phyloP scores from a whole-genome alignment of 2,329 filamentous ascomycete species.

The Nannizziopsis barbatae region DNA sequence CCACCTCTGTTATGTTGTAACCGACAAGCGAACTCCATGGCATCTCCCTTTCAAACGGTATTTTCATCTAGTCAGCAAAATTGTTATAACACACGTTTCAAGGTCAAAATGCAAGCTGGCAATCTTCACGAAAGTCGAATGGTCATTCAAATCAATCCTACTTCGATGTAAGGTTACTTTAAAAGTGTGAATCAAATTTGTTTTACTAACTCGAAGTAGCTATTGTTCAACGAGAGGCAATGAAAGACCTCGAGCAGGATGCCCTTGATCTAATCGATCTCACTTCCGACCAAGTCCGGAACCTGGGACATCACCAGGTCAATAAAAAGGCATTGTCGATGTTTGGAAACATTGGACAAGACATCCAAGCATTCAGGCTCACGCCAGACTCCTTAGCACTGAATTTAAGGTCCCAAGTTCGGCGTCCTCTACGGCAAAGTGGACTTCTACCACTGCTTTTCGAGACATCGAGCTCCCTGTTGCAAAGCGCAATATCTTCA shows the following conservation, averaged over 20 bases:
- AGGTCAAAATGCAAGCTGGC: slow-evolving; percentile 89
- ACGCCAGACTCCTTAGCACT: slow-evolving; percentile 24
- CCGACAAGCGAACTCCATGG: slow-evolving; percentile 58
- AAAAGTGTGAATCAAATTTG: not conserved
- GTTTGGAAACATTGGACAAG: slow-evolving; percentile 39
- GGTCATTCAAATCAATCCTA: slow-evolving; percentile 55
- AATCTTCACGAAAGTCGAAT: slow-evolving; percentile 78
- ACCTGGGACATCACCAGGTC: slow-evolving; percentile 36
- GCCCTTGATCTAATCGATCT: slow-evolving; percentile 41
- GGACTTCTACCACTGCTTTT: slow-evolving; percentile 57
- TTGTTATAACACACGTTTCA: slow-evolving; percentile 84
- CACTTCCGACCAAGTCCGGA: slow-evolving; percentile 39
- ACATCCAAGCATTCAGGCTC: slow-evolving; percentile 33
- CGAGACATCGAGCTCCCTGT: slow-evolving; percentile 60
- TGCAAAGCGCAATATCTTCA: slow-evolving; percentile 62
- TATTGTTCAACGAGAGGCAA: slow-evolving; percentile 53
- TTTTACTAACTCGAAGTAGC: slow-evolving; percentile 20
- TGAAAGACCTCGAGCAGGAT: slow-evolving; percentile 52
- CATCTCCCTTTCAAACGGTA: slow-evolving; percentile 70
- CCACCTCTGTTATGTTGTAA: slow-evolving; percentile 59
- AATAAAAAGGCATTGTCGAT: slow-evolving; percentile 41
- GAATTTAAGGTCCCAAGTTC: slow-evolving; percentile 27
- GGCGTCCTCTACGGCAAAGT: slow-evolving; percentile 49
- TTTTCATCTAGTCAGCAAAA: slow-evolving; percentile 76
- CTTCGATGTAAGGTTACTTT: slow-evolving; percentile 31